Evolutionary conservation across 2,329 filamentous ascomycete species (phyloP).

Genomic region (Trichoderma sp.): DNA sequence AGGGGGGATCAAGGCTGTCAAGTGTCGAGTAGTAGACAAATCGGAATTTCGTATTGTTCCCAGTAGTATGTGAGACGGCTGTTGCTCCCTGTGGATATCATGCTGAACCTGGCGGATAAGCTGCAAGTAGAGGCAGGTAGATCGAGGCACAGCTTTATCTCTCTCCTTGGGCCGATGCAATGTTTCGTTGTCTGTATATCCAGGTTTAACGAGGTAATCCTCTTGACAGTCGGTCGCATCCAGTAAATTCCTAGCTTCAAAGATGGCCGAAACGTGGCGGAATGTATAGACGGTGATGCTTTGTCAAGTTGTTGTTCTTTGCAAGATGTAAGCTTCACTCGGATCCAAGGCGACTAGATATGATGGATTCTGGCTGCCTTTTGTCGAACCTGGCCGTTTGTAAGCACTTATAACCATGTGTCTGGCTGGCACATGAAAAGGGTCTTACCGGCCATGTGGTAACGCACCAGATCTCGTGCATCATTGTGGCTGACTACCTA

Average conservation of each 20-base stretch:
- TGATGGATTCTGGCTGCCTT: background rate
- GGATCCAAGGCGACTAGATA: background rate
- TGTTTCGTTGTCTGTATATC: background rate
- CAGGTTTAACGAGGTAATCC: background rate
- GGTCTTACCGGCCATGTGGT: constrained; percentile 3
- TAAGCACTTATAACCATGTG: background rate
- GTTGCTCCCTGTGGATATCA: background rate
- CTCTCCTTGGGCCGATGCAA: background rate
- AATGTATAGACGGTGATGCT: background rate
- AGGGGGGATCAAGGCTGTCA: background rate
- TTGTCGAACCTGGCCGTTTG: background rate
- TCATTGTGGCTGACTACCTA: background rate
- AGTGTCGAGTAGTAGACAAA: background rate
- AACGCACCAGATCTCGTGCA: background rate
- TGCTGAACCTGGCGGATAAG: background rate
- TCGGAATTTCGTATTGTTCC: background rate
- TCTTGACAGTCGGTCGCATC: background rate
- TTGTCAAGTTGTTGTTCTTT: background rate
- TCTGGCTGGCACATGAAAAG: constrained; percentile 5
- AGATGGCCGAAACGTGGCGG: background rate
- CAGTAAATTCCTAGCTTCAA: background rate
- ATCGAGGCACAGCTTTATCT: background rate
- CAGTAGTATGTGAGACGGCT: background rate
- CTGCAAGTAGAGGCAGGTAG: background rate
- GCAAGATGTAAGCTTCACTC: background rate